Base-by-base conservation (phyloP, 2,329 filamentous ascomycete species). In the Pseudocercospora fuligena region DNA sequence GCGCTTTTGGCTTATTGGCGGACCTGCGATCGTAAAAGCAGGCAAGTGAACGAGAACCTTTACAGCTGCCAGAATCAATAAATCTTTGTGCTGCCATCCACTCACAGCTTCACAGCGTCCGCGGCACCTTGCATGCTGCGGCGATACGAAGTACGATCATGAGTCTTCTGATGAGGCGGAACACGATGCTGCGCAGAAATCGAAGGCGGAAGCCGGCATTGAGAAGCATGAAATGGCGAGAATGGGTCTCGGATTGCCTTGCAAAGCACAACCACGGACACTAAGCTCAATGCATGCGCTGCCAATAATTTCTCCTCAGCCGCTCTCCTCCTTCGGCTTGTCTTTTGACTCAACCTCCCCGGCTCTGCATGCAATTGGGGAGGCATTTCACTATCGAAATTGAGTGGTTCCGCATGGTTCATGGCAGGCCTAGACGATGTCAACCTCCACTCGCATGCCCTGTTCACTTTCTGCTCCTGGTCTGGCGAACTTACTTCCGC, bases 1-100 rank as follows among this genome's bases (percentile, higher is more conserved):
- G 51, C 51, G 51, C 46, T 54, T 54, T 25, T 27, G 25, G 51
- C 51, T 54, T 54, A 54, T 54, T 31, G 49, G n/a, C 46, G 16
- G 46, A 19, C 46, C 5, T 19, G 9, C 11, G 11, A 36, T 36
- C 5, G 29, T 31, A 31, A 7, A 31, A 31, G 29, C 29, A 31
- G 29, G 29, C 33, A 36, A 36, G 2, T 36, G 33, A 23, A 49
- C 46, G 21, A 49, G 46, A 21, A 9, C 40, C 12, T 43, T 43
- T 8, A 43, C 40, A 43, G n/a, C n/a, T 14, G 12, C 29, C 46
- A 19, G 46, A 23, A 49, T 49, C 46, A 49, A 49, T 49, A 49
- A 21, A 49, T 49, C 46, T 49, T 23, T 49, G 46, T 49, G 46
- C 46, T 23, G 3, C 46, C 46, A 25, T 49, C 46, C 46, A 25